These are phyloP conservation scores for Nepenthes alata DNA, from an alignment of 179 eudicot genomes.

Conservation along the genomic window DNA sequence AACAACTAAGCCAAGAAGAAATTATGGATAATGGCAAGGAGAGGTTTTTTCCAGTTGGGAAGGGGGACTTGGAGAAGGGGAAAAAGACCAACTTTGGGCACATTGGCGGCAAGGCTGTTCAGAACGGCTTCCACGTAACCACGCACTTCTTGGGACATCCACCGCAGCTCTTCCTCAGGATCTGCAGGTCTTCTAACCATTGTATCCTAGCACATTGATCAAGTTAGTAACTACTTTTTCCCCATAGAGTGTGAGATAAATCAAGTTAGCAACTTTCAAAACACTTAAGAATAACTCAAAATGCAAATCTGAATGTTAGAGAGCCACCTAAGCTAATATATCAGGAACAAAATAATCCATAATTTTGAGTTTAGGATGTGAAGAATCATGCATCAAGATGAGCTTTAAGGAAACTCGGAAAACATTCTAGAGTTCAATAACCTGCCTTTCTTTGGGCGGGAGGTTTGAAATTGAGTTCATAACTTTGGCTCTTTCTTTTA, in stretches of 20 bases:
- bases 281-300: neutral
- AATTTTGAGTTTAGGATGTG: too few relatives aligned
- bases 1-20: neutral
- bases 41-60: neutral
- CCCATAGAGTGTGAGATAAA: neutral
- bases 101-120: conserved; percentile 98
- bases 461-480: too few relatives aligned
- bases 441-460: too few relatives aligned
- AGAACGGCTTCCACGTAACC: conserved; percentile 98
- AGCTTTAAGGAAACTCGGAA: too few relatives aligned
- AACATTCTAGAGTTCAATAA: too few relatives aligned
- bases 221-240: too few relatives aligned
- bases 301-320: neutral
- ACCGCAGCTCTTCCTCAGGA: conserved; percentile 98
- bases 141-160: conserved; percentile 99
- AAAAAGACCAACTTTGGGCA: conserved; percentile 59
- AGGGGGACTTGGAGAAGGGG: neutral
- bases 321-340: neutral
- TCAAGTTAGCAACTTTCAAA: neutral
- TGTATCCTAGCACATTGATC: conserved; percentile 47
- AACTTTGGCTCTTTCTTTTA: too few relatives aligned
- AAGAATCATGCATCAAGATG: too few relatives aligned
- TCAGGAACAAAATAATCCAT: neutral
- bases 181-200: conserved; percentile 94
- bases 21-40: neutral